Base-by-base conservation (phyloP, 306 rosid species). In the Hylodesmum podocarpum region DNA sequence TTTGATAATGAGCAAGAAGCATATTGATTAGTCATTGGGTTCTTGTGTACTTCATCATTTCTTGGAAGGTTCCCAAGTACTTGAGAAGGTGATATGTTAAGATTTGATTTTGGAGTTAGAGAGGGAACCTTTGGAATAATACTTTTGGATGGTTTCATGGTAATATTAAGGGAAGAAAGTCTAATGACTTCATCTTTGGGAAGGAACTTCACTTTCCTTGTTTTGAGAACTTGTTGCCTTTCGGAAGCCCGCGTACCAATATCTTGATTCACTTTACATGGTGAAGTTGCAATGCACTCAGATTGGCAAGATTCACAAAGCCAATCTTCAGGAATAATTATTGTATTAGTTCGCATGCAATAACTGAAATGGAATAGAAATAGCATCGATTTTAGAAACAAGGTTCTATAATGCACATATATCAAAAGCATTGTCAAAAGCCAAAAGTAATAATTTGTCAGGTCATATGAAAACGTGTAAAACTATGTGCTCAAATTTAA, bases 141-240 rank as follows among this genome's bases (percentile, higher is more conserved):
- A 59, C 43, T 70, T 81, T 31, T 83, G 24, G 18, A 54, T 72
- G 66, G 21, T 74, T 66, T 84, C 10, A 1, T 0, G 14, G 66
- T 6, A 54, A 25, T 12, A 15, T 12, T 70, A 63, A 49, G 24
- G 16, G 33, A 28, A 18, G 50, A 65, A 69, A 92, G 91, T 84
- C 58, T 86, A 12, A 87, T 70, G 78, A 72, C 96, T 89, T 93
- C 98, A 34, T 86, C 92, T 5, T 34, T 31, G 8, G 86, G 21
- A 70, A 91, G 70, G 80, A 49, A 88, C 85, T 87, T 91, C 66
- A 88, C 97, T 84, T 88, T 93, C 24, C 87, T 67, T 62, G 66
- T 62, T 65, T 31, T 46, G 71, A 65, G 63, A 49, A 68, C 39
- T 55, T 46, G 82, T 62, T 21, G 77, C 84, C 72, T 75, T 82